Evolutionary conservation across 1,284 basidiomycete genomes (phyloP), one percentile per base, ranked within the genome.

Genomic region (Heterobasidion irregulare): DNA sequence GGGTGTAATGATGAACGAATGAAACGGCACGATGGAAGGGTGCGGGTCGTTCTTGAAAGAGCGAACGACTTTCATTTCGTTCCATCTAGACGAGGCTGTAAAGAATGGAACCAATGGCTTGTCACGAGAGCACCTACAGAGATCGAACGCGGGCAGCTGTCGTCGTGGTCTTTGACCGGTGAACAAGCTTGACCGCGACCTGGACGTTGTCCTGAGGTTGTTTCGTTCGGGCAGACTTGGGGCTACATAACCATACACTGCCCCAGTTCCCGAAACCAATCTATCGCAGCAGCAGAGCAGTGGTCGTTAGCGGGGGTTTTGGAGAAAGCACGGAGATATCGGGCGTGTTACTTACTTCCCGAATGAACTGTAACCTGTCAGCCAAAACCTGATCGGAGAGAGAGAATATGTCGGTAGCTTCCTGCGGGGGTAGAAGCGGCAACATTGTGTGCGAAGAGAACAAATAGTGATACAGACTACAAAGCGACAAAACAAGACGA

Each of bases 61-160:
- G 60, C 87, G 79, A 59, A 95, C 84, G 61, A 94, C 88, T 77
- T 94, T 94, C 92, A 94, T 94, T 75, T 95, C 92, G 66, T 92
- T 92, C 92, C 90, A 95, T 72, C 87, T 19, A 46, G 4, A 33
- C 56, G 16, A 26, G 26, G 26, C 26, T 5, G 26, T 26, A 26
- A 26, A 26, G 53, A 47, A 49, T 35, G 62, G 63, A 53, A 63
- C 56, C 32, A 44, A 35, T 54, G n/a, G 55, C 32, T 26, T 26
- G 26, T 26, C 26, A 26, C 26, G 2, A 26, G 26, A 26, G 26
- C 26, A 76, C 84, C 62, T 64, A 91, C 87, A 95, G 75, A 53
- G 92, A 93, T 63, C 84, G 78, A 54, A 97, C 88, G 55, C 94
- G 82, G 19, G 92, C 92, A 12, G 90, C 87, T 0, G 91, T 92